A percentile compares a stretch with the other conserved stretches of the same genome.
Evolutionary conservation across 768 basidiomycete genomes (phyloP).

Genomic region (Termitomyces sp.): DNA sequence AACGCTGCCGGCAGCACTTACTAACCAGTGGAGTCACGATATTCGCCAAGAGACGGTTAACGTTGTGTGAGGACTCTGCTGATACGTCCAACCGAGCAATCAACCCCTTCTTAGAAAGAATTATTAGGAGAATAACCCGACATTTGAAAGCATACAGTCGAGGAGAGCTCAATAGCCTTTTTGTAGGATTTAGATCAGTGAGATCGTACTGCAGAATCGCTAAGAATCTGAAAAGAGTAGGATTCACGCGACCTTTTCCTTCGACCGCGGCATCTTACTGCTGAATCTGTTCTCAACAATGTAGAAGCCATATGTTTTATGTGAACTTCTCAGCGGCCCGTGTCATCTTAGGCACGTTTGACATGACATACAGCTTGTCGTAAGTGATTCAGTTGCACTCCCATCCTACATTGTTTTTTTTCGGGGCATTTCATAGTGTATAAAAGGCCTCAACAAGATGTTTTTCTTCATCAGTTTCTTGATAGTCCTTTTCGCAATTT

Average conservation of each 20-base stretch:
- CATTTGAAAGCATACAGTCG: no score
- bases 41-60: neutral
- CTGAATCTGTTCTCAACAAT: neutral
- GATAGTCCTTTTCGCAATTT: neutral
- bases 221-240: neutral
- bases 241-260: neutral
- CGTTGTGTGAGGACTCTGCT: neutral
- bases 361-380: neutral
- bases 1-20: neutral
- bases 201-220: neutral
- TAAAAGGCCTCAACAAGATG: neutral
- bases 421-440: neutral
- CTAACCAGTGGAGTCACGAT: neutral
- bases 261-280: neutral
- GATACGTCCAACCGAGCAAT: neutral
- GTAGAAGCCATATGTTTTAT: neutral
- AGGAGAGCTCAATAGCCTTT: neutral
- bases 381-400: neutral
- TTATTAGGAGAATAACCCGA: neutral
- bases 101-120: neutral
- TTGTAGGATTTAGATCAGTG: neutral
- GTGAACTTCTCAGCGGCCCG: neutral
- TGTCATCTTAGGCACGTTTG: neutral
- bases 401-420: neutral
- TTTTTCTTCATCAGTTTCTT: neutral